These are phyloP conservation scores for Botryotinia calthae DNA, from an alignment of 2,329 filamentous ascomycete genomes.

Conservation along the genomic window DNA sequence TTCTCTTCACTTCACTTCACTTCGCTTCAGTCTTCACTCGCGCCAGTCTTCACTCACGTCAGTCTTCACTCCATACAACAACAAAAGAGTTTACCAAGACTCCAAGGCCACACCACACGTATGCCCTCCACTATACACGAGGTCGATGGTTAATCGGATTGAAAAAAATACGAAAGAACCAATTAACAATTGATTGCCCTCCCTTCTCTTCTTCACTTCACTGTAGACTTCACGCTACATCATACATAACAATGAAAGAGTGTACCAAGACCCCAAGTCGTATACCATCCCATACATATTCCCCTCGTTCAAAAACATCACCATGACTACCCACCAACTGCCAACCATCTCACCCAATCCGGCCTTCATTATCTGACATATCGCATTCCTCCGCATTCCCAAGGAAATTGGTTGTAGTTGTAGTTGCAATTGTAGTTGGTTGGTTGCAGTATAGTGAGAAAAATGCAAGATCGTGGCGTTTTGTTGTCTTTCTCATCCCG, in stretches of 20 bases:
- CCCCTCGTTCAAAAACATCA: neutral
- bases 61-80: neutral
- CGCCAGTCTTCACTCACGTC: no score
- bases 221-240: neutral
- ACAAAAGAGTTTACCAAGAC: no score
- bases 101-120: no score
- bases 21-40: no score
- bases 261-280: neutral
- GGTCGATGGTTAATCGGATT: no score
- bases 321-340: neutral
- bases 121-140: no score
- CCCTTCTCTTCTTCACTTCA: neutral
- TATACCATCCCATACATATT: neutral
- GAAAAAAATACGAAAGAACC: no score
- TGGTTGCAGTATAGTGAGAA: neutral
- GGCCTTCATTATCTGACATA: neutral
- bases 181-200: no score
- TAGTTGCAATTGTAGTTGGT: no score
- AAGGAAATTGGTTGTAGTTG: neutral
- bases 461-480: slow-evolving; percentile 9
- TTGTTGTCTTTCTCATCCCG: neutral
- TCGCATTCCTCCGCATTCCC: neutral
- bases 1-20: no score
- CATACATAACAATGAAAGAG: neutral
- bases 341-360: neutral